phyloP scores from a whole-genome alignment of 1,284 basidiomycete species.

The Ceratobasidium sp. region DNA sequence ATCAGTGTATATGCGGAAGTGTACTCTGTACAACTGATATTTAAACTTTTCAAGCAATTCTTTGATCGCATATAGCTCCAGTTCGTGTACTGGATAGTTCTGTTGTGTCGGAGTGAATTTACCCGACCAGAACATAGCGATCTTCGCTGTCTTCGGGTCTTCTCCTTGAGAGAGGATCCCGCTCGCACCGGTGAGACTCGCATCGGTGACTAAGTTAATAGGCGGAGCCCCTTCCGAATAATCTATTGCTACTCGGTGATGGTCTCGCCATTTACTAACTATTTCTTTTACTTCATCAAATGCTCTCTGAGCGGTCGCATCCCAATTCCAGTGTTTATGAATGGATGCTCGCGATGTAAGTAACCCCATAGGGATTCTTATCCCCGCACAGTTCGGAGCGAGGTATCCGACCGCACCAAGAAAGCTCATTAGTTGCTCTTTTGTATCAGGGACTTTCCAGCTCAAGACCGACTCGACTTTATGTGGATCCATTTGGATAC shows the following conservation, averaged over 20 bases:
- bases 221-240: constrained; percentile 44
- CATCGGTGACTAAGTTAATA: constrained; percentile 33
- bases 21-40: background rate
- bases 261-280: constrained; percentile 41
- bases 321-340: constrained; percentile 46
- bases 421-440: constrained; percentile 54
- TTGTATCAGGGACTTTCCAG: constrained; percentile 47
- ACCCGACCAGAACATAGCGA: no score
- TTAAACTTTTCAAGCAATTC: background rate
- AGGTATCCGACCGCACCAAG: constrained; percentile 55
- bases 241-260: constrained; percentile 46
- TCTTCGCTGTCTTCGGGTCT: no score
- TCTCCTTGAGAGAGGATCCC: constrained; percentile 52
- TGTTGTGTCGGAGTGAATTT: no score
- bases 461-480: no score
- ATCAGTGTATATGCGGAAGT: constrained; percentile 45
- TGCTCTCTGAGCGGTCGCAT: constrained; percentile 48
- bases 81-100: no score
- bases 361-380: constrained; percentile 45
- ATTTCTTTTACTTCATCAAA: constrained; percentile 52
- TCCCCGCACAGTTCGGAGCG: constrained; percentile 44
- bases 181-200: constrained; percentile 52
- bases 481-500: no score
- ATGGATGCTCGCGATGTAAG: constrained; percentile 47
- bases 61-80: background rate